These are phyloP conservation scores for Pistacia vera DNA, from an alignment of 345 rosid species.

Conservation along the genomic window DNA sequence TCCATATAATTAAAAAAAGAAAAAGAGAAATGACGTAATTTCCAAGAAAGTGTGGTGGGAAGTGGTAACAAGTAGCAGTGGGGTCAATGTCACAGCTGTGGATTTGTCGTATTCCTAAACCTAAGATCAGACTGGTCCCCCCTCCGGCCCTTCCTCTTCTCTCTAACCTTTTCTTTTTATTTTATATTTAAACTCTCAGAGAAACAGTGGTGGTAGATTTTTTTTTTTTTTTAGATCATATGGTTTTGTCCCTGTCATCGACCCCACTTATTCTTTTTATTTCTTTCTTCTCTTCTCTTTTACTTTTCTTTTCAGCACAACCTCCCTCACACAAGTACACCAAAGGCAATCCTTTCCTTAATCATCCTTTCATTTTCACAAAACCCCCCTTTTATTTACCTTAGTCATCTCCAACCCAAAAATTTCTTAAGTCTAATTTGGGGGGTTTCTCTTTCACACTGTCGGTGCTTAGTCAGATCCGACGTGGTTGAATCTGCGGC, in stretches of 20 bases:
- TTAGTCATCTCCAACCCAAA: too few species aligned
- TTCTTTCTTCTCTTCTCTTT: not conserved
- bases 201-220: conserved; percentile 4
- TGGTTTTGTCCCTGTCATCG: conserved; percentile 29
- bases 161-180: too few species aligned
- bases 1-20: too few species aligned
- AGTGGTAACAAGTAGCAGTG: conserved; percentile 26
- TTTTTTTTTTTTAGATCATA: not conserved
- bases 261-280: not conserved
- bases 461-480: not conserved
- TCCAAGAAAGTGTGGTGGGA: not conserved
- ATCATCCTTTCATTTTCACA: not conserved
- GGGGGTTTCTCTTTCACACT: not conserved
- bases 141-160: too few species aligned
- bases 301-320: not conserved
- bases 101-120: conserved; percentile 37
- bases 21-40: not conserved
- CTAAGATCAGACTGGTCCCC: conserved; percentile 38
- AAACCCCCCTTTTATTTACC: not conserved
- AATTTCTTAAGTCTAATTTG: too few species aligned
- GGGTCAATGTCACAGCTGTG: conserved; percentile 47
- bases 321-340: not conserved
- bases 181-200: not conserved
- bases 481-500: not conserved
- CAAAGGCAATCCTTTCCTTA: not conserved